These are phyloP conservation scores for Leccinum griseonigrum DNA, from an alignment of 1,284 basidiomycete species.

Conservation along the genomic window DNA sequence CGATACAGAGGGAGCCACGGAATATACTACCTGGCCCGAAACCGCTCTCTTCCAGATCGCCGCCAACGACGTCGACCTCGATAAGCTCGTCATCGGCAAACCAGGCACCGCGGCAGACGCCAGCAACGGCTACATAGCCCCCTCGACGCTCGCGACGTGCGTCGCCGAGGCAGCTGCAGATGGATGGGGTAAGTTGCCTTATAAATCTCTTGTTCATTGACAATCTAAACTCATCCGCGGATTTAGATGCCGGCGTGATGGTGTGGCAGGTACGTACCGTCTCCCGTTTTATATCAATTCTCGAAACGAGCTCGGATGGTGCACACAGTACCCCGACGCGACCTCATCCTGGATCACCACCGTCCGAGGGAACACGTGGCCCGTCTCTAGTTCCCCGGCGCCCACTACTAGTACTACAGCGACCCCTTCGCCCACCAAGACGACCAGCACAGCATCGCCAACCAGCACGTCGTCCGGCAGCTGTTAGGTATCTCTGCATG, in stretches of 20 bases:
- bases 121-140: not conserved
- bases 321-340: not conserved
- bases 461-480: constrained; percentile 11
- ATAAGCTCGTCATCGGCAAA: not conserved
- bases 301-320: not conserved
- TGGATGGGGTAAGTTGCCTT: not conserved
- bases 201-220: not conserved
- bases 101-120: not conserved
- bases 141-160: not conserved
- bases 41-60: not conserved
- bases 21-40: constrained; percentile 46
- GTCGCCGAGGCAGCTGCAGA: not conserved
- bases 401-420: not conserved
- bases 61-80: not conserved
- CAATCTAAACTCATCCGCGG: not conserved
- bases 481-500: constrained; percentile 27
- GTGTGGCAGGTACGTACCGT: not conserved
- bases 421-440: not conserved
- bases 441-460: constrained; percentile 2
- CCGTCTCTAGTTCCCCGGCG: not conserved
- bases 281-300: not conserved
- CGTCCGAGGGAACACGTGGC: not conserved
- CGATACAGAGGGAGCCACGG: constrained; percentile 42
- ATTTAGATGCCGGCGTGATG: not conserved
- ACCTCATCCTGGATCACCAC: not conserved